Base-by-base conservation (phyloP, 805 yeast genomes). In the Teunomyces funiuensis region DNA sequence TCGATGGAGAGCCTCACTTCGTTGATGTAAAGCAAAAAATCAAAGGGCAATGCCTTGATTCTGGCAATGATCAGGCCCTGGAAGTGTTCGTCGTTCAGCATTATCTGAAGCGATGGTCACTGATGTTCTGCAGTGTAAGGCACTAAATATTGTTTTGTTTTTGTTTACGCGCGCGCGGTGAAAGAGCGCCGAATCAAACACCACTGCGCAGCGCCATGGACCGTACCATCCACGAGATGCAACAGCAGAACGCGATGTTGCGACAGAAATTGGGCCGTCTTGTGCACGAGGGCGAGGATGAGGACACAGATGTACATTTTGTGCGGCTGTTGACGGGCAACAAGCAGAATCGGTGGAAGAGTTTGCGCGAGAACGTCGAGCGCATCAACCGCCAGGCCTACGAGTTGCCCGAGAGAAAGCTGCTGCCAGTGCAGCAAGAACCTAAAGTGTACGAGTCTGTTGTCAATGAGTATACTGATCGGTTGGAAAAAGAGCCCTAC, bases 1-100 rank as follows among this genome's bases (percentile, higher is more conserved):
- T 69, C 74, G 11, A 71, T 66, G 3, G 72, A 63, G 14, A 62
- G 46, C 16, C 61, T 45, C n/a, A 55, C 27, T 42, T 71, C 76
- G 41, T 69, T 65, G 37, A 64, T 20, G 40, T 58, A 62, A 5
- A 71, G 55, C 36, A 60, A 57, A 22, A 63, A 41, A 38, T 71
- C 76, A 28, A 66, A 60, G 4, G 76, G 76, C 22, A 44, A 33
- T 13, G 47, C 36, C 43, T 53, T 57, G 38, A 69, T 52, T 40
- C 57, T 58, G 26, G 61, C 53, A 23, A 54, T 38, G n/a, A 66
- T 44, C 38, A 64, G 60, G 41, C 56, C 13, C 9, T 31, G 23
- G 22, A n/a, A n/a, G n/a, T n/a, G n/a, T n/a, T 17, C 6, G 14
- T 31, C 23, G 14, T 31, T 25, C 25, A 6, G 25, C 23, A 4